Evolutionary conservation across 495 filamentous ascomycete genomes (phyloP).

Genomic region (Lindgomyces ingoldianus): DNA sequence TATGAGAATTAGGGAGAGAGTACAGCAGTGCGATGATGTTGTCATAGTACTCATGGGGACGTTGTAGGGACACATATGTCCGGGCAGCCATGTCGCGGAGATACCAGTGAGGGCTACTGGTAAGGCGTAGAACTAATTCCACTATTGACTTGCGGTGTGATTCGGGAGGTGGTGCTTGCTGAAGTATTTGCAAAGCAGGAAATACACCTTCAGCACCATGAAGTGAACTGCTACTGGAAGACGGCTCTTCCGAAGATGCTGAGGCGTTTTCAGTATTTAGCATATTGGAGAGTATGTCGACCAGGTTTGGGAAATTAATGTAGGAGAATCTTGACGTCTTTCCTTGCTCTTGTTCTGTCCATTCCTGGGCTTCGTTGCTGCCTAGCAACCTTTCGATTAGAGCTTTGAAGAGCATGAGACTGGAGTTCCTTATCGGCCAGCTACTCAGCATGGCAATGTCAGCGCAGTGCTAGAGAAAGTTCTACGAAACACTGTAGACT

Average conservation of each 20-base stretch:
- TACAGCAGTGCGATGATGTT: background rate
- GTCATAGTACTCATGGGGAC: constrained; percentile 41
- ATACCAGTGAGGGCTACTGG: constrained; percentile 80
- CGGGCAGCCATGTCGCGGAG: constrained; percentile 88
- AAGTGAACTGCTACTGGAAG: constrained; percentile 1
- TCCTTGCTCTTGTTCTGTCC: constrained; percentile 26
- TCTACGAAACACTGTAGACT: constrained; percentile 31
- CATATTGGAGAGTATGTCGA: constrained; percentile 66
- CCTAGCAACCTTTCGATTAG: constrained; percentile 76
- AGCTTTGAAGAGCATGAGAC: constrained; percentile 82
- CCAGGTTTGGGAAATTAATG: constrained; percentile 70
- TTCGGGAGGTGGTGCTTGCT: constrained; percentile 59
- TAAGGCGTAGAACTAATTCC: constrained; percentile 54
- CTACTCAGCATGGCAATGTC: constrained; percentile 52
- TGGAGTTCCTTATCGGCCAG: constrained; percentile 93
- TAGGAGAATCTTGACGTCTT: constrained; percentile 58
- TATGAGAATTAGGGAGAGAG: constrained; percentile 48
- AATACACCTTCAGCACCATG: constrained; percentile 69
- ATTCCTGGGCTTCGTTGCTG: constrained; percentile 58
- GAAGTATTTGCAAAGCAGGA: constrained; percentile 82
- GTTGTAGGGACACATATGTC: constrained; percentile 52
- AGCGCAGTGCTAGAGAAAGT: no score
- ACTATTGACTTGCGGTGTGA: constrained; percentile 48
- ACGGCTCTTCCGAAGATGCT: background rate
- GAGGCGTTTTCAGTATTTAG: constrained; percentile 47